phyloP scores from a whole-genome alignment of 768 basidiomycete genomes.

The Udeniomyces megalosporus region DNA sequence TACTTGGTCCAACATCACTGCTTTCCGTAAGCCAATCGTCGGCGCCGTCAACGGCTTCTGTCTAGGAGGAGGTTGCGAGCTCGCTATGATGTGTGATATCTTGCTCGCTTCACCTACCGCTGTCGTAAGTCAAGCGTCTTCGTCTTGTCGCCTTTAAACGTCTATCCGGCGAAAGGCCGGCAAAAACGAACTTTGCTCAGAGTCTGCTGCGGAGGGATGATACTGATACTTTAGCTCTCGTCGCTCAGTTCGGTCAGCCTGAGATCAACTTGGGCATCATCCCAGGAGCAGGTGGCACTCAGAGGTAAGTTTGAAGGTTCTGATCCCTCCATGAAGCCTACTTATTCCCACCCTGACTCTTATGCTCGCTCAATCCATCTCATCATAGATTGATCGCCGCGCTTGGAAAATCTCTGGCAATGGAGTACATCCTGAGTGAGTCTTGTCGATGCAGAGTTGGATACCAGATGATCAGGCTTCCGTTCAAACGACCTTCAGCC shows the following conservation, averaged over 20 bases:
- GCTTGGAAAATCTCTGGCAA: constrained; percentile 85
- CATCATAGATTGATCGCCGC: constrained; percentile 28
- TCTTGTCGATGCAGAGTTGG: too few species aligned
- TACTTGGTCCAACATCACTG: constrained; percentile 57
- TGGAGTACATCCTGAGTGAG: constrained; percentile 69
- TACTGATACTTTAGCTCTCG: neutral
- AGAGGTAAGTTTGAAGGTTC: constrained; percentile 4
- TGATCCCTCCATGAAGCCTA: too few species aligned
- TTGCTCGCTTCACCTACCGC: constrained; percentile 80
- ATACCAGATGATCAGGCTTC: too few species aligned
- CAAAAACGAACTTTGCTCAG: too few species aligned
- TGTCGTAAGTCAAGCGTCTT: constrained; percentile 19
- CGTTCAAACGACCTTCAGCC: too few species aligned
- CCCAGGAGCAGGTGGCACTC: constrained; percentile 16
- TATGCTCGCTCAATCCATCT: too few species aligned
- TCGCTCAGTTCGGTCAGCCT: constrained; percentile 64
- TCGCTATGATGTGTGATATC: constrained; percentile 87
- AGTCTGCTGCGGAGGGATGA: neutral
- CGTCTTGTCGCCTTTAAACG: neutral
- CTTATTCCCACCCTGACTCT: neutral
- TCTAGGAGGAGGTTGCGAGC: constrained; percentile 90
- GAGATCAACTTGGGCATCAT: constrained; percentile 52
- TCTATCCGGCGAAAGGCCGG: too few species aligned
- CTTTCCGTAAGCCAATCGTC: constrained; percentile 78
- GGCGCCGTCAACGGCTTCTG: constrained; percentile 93